Evolutionary conservation across 495 filamentous ascomycete genomes (phyloP).

Genomic region (Friedmanniomyces simplex): DNA sequence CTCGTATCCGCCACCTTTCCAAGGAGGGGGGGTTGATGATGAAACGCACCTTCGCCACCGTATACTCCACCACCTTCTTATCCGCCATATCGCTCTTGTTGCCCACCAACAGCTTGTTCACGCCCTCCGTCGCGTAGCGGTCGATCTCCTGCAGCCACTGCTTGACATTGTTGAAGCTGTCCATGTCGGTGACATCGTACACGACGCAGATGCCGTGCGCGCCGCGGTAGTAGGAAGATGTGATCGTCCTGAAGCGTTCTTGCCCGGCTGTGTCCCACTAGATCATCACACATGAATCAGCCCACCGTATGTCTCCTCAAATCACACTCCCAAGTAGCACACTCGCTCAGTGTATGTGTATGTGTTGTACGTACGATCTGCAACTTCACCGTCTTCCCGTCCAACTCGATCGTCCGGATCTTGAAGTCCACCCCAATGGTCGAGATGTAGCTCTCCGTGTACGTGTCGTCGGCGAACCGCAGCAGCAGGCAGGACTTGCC

Average conservation of each 20-base stretch:
- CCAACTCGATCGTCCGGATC: slow-evolving; percentile 98
- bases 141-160: slow-evolving; percentile 99
- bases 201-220: slow-evolving; percentile 99
- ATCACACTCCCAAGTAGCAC: not conserved
- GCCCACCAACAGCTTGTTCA: slow-evolving; percentile 97
- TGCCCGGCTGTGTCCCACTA: slow-evolving; percentile 99
- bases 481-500: slow-evolving; percentile 98
- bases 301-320: not conserved
- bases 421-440: slow-evolving; percentile 99
- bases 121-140: slow-evolving; percentile 95
- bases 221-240: slow-evolving; percentile 96
- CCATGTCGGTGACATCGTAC: slow-evolving; percentile 99
- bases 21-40: not conserved
- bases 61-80: slow-evolving; percentile 99
- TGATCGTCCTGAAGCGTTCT: slow-evolving; percentile 99
- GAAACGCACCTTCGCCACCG: slow-evolving; percentile 80
- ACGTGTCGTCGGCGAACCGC: slow-evolving; percentile 97
- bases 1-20: no score
- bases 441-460: slow-evolving; percentile 99
- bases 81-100: slow-evolving; percentile 99
- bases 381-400: slow-evolving; percentile 98
- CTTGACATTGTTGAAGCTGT: slow-evolving; percentile 99
- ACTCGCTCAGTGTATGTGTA: not conserved
- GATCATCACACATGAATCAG: slow-evolving; percentile 1
- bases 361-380: slow-evolving; percentile 68